These are phyloP conservation scores for Penicillium psychrofluorescens DNA, from an alignment of 495 filamentous ascomycete species.

Conservation along the genomic window DNA sequence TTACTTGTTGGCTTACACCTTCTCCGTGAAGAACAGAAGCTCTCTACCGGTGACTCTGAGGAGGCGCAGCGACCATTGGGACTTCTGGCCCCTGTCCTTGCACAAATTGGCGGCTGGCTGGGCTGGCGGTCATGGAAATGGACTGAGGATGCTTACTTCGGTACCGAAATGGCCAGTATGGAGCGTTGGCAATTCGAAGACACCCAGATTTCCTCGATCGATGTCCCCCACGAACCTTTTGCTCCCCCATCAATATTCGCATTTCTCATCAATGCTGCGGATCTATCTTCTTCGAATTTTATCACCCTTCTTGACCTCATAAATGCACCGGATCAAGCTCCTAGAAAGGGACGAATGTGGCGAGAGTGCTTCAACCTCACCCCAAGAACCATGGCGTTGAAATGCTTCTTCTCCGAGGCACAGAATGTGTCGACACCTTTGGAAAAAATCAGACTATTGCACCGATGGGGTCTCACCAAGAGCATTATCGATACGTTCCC, in stretches of 20 bases:
- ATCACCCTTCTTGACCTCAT: constrained; percentile 54
- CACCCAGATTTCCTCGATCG: constrained; percentile 36
- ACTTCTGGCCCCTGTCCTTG: constrained; percentile 61
- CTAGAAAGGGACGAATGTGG: constrained; percentile 32
- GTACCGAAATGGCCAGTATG: constrained; percentile 58
- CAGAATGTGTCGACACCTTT: constrained; percentile 21
- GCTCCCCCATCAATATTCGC: constrained; percentile 62
- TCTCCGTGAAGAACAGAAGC: constrained; percentile 79
- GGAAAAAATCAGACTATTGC: constrained; percentile 34
- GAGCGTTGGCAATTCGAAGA: constrained; percentile 56
- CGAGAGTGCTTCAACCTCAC: constrained; percentile 43
- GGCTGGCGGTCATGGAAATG: constrained; percentile 67
- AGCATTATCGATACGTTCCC: constrained; percentile 66
- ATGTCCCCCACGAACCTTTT: constrained; percentile 53
- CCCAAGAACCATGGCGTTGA: constrained; percentile 61
- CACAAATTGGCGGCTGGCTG: constrained; percentile 79
- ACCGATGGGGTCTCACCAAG: constrained; percentile 37
- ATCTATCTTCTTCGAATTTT: constrained; percentile 37
- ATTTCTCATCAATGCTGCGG: constrained; percentile 46
- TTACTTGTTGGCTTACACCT: constrained; percentile 77
- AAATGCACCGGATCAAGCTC: constrained; percentile 26
- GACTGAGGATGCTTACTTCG: constrained; percentile 52
- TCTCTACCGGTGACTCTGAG: constrained; percentile 58
- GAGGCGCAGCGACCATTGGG: constrained; percentile 41
- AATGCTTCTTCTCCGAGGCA: constrained; percentile 43